Conservation (phyloP, 2,329 filamentous ascomycete genomes). For the Trichophyton benhamiae region DNA sequence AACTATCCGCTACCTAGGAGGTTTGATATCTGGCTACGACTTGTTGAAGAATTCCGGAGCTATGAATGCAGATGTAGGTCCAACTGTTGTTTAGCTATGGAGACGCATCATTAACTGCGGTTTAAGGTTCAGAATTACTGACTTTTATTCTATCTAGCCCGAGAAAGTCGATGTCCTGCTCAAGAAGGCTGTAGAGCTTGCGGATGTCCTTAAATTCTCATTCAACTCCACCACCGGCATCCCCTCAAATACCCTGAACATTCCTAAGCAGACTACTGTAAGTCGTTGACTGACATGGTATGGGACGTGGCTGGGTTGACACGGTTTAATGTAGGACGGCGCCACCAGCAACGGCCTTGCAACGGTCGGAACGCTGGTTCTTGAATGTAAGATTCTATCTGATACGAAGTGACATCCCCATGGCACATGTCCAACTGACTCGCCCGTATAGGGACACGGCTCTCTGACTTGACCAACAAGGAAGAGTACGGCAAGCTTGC, state of each 20-base stretch:
- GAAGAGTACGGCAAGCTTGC: slow-evolving; percentile 52
- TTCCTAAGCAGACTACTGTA: slow-evolving; percentile 39
- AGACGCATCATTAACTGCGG: neutral
- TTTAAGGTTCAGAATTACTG: neutral
- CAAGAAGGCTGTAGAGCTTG: slow-evolving; percentile 54
- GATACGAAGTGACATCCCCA: neutral
- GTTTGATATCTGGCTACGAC: slow-evolving; percentile 58
- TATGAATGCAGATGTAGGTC: slow-evolving; percentile 34
- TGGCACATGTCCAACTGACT: neutral
- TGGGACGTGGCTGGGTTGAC: slow-evolving; percentile 9
- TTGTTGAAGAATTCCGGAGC: slow-evolving; percentile 55
- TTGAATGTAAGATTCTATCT: slow-evolving; percentile 46
- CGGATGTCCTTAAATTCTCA: slow-evolving; percentile 60
- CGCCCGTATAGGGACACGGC: slow-evolving; percentile 29
- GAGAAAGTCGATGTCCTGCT: slow-evolving; percentile 37
- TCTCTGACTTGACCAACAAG: slow-evolving; percentile 63
- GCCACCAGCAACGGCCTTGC: slow-evolving; percentile 57
- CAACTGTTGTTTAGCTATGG: neutral
- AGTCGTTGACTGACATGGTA: neutral
- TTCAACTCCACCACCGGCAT: slow-evolving; percentile 67
- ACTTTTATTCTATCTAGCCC: slow-evolving; percentile 6
- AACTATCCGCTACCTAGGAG: slow-evolving; percentile 76
- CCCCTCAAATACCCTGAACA: slow-evolving; percentile 56
- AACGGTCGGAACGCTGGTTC: slow-evolving; percentile 61
- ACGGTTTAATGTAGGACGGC: slow-evolving; percentile 27